These are phyloP conservation scores for Zasmidium angulare DNA, from an alignment of 2,329 filamentous ascomycete genomes.

Conservation along the genomic window DNA sequence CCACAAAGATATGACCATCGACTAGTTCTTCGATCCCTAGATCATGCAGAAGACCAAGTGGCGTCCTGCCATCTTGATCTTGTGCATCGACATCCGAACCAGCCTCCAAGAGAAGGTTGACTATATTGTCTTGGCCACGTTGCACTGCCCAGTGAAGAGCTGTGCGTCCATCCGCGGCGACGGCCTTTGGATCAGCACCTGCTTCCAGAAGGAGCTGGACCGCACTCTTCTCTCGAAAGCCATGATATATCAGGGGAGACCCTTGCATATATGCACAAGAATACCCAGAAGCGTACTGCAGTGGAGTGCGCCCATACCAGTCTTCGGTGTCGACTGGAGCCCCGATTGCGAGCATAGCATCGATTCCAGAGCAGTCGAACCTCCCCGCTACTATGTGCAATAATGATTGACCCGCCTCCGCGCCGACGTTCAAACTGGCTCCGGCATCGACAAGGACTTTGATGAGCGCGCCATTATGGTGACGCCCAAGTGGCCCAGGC, in stretches of 20 bases:
- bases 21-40: neutral
- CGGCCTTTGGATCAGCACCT: neutral
- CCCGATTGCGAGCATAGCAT: neutral
- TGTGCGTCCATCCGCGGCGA: neutral
- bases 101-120: neutral
- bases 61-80: neutral
- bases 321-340: neutral
- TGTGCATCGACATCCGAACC: neutral
- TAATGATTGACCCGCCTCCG: neutral
- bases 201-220: neutral
- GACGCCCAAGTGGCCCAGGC: neutral
- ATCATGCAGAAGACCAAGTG: neutral
- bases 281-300: neutral
- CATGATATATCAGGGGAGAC: too few relatives aligned
- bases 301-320: neutral
- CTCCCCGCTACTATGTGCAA: neutral
- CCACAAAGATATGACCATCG: neutral
- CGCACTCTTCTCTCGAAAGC: too few relatives aligned
- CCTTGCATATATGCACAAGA: neutral
- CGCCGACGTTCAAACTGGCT: neutral
- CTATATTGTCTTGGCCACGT: neutral
- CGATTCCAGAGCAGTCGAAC: neutral
- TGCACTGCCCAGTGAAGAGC: neutral
- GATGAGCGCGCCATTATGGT: neutral
- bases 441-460: neutral